phyloP scores from a whole-genome alignment of 106 monocot genomes.

The Dendrobium huoshanense region DNA sequence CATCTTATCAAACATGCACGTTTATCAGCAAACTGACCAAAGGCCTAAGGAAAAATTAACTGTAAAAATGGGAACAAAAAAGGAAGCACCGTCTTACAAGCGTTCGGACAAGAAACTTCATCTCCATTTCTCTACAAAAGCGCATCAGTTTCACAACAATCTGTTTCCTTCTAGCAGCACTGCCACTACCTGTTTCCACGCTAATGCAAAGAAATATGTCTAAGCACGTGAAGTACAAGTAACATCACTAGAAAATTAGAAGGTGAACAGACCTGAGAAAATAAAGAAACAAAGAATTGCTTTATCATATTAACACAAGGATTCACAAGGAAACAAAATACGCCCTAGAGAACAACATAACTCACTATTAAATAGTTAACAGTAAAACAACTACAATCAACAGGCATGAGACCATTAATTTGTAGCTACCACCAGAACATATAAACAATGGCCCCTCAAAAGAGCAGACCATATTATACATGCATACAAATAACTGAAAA shows the following conservation, averaged over 20 bases:
- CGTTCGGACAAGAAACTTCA: constrained; percentile 88
- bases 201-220: constrained; percentile 29
- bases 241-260: neutral
- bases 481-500: neutral
- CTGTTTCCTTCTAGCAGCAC: constrained; percentile 60
- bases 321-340: neutral
- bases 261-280: neutral
- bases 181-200: constrained; percentile 62
- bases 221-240: neutral
- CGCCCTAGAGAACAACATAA: neutral
- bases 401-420: neutral
- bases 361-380: neutral
- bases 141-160: constrained; percentile 61
- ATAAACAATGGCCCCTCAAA: neutral
- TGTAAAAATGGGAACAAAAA: neutral
- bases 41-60: neutral
- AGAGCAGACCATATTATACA: neutral
- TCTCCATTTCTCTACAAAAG: constrained; percentile 96
- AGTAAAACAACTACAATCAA: too few relatives aligned
- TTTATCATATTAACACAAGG: neutral
- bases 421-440: neutral
- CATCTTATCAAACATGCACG: neutral
- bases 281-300: neutral
- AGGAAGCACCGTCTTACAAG: constrained; percentile 44
- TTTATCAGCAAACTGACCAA: neutral